phyloP scores from a whole-genome alignment of 2,329 filamentous ascomycete species.

The Fusarium subglutinans region DNA sequence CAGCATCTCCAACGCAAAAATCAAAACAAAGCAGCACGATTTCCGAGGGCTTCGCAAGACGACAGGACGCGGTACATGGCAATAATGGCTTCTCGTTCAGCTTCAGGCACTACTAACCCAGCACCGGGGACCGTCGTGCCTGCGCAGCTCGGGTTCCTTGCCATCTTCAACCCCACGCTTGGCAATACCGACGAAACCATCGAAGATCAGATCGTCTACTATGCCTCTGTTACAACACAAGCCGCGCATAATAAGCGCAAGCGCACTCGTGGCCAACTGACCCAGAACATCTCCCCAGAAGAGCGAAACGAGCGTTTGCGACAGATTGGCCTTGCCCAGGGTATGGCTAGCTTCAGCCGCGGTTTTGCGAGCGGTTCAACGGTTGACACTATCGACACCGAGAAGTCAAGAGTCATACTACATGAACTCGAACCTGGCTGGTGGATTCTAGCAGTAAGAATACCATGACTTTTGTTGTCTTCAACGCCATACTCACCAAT shows the following conservation, averaged over 20 bases:
- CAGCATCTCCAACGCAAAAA: background rate
- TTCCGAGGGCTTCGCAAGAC: background rate
- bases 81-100: conserved; percentile 31
- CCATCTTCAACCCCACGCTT: conserved; percentile 93
- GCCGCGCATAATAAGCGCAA: conserved; percentile 52
- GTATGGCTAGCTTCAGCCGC: conserved; percentile 92
- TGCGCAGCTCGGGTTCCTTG: conserved; percentile 87
- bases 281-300: conserved; percentile 61
- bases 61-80: background rate
- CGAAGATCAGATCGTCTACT: conserved; percentile 90
- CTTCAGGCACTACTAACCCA: conserved; percentile 24
- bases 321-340: conserved; percentile 95
- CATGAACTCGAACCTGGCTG: conserved; percentile 89
- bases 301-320: conserved; percentile 87
- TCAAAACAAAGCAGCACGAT: background rate
- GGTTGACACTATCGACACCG: conserved; percentile 89
- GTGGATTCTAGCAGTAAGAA: conserved; percentile 92
- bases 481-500: background rate
- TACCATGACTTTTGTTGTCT: background rate
- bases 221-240: conserved; percentile 70
- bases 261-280: conserved; percentile 54
- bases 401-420: conserved; percentile 84
- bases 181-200: conserved; percentile 68
- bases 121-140: conserved; percentile 57
- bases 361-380: conserved; percentile 82